Percentiles rank a stretch among this genome's conserved stretches.
Evolutionary conservation across 2,329 filamentous ascomycete species (phyloP).

Genomic region (Botryotinia convoluta): DNA sequence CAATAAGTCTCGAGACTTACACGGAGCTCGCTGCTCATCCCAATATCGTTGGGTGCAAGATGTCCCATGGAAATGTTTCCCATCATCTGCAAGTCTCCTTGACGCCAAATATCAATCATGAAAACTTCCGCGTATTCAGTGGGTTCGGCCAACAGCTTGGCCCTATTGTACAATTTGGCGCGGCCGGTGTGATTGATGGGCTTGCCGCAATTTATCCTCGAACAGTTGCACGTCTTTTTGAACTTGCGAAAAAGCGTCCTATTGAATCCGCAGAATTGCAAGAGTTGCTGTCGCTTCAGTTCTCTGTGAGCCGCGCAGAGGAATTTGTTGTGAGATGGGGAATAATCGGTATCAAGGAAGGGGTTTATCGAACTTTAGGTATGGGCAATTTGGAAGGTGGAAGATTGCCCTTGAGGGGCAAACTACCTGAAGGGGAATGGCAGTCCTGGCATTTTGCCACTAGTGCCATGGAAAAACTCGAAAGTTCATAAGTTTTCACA

Average conservation of each 20-base stretch:
- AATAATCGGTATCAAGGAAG: constrained; percentile 58
- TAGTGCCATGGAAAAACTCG: not conserved
- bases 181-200: constrained; percentile 57
- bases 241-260: constrained; percentile 43
- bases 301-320: constrained; percentile 56
- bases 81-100: constrained; percentile 58
- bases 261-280: constrained; percentile 42
- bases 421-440: constrained; percentile 54
- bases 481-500: not conserved
- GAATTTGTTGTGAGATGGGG: constrained; percentile 58
- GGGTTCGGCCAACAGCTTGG: constrained; percentile 32
- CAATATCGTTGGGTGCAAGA: constrained; percentile 66
- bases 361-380: constrained; percentile 51
- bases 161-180: constrained; percentile 13
- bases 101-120: constrained; percentile 56
- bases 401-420: constrained; percentile 55
- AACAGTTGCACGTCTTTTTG: constrained; percentile 54
- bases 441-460: constrained; percentile 12
- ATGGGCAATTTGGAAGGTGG: constrained; percentile 57
- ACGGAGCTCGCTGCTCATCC: constrained; percentile 54
- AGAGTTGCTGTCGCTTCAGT: constrained; percentile 52
- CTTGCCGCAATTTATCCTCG: constrained; percentile 61
- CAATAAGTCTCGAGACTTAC: constrained; percentile 55
- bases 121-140: constrained; percentile 57
- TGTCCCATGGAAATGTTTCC: constrained; percentile 63